Evolutionary conservation across 2,329 filamentous ascomycete species (phyloP), one percentile per base, ranked within the genome.

Genomic region (Geoglossum cookeanum): DNA sequence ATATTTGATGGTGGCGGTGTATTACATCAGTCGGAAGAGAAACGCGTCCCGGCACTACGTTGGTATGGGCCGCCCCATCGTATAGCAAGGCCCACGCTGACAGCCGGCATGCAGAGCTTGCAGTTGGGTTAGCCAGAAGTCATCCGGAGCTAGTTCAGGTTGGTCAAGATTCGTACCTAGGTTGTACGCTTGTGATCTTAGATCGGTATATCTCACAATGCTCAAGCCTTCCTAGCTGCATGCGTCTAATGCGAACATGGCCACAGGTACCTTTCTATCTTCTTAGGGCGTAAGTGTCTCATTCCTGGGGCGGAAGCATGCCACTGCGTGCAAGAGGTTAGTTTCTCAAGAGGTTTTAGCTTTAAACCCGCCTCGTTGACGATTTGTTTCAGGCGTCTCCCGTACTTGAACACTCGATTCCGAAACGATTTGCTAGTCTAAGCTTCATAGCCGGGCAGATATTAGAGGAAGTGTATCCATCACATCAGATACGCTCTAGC

Each of bases 161-260:
- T 17, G 29, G 29, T 32, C 9, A 53, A 32, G 30, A 37, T 9
- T n/a, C 49, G 15, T 35, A 44, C 27, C 39, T 55, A 44, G 44
- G 44, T 8, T 22, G 44, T 44, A 55, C 54, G 22, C 44, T 55
- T n/a, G 7, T 45, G 6, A 29, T 55, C 33, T 32, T 55, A 13
- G 54, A 55, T 45, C 54, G 54, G 54, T 55, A 55, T 44, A 33
- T 55, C n/a, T n/a, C n/a, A 45, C 35, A 27, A 30, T 55, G 45
- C 32, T 42, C 37, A 17, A 17, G 6, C 8, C 17, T 45, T 4
- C 13, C 27, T 4, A 13, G 54, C 17, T n/a, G 15, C 29, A 48
- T n/a, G n/a, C 5, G 42, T 17, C 54, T 55, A 48, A 44, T 30
- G 37, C 9, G 37, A 3, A 5, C 1, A 45, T 48, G 32, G 8